Evolutionary conservation across 441 rosid species (phyloP), one percentile per base, ranked within the genome.

Genomic region (Adansonia rubrostipa): DNA sequence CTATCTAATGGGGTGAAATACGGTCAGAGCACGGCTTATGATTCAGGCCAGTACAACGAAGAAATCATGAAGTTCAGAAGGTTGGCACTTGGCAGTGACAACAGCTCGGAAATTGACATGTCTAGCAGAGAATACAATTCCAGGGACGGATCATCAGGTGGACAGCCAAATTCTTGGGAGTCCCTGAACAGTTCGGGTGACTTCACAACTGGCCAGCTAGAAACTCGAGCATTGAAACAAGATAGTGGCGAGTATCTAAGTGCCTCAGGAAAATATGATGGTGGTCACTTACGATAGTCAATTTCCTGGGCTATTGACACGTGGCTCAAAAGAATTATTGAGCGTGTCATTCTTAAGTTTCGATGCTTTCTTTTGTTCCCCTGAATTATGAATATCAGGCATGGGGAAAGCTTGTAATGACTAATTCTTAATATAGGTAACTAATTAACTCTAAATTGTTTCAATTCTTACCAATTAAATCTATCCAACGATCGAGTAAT

Each of bases 1-100:
- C 86, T 95, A 28, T 87, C 87, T 62, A 92, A 93, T 4, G 97
- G 98, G 24, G 89, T 89, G 77, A 93, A 89, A 84, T 85, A 82
- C 72, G 95, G 98, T 28, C 94, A 93, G 84, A 93, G 98, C 91
- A 89, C 90, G 7, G 71, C 81, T 50, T 95, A 91, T 72, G 87
- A 95, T 74, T 91, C 96, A 10, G 91, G 88, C 19, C 93, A 91
- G 80, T 93, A 92, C 82, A 91, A 77, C 79, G 80, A 91, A 86
- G 99, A 93, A 4, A 95, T 95, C 33, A 62, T 48, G 79, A 88
- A 67, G 77, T 95, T 93, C 82, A 86, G 93, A 82, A 90, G 83
- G 80, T 86, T 86, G 92, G 95, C 92, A 33, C 79, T 90, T 45
- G 90, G 89, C 68, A 74, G 74, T 9, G 67, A 78, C 45, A 84